Base-by-base conservation (phyloP, 163 green algal species). In the Prototheca wickerhamii region DNA sequence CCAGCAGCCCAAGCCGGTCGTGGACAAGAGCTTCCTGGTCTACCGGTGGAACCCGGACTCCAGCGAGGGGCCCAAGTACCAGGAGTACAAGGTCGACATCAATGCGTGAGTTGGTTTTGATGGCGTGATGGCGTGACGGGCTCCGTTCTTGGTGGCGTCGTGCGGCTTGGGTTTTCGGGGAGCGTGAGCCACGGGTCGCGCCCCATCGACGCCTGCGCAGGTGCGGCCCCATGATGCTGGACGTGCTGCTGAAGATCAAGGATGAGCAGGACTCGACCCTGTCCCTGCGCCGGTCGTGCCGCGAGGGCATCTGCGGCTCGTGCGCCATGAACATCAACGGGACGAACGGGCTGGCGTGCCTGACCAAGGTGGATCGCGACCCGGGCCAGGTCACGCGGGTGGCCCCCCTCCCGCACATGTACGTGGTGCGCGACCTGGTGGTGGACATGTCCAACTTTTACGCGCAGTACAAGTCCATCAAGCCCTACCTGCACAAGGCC, bases 371-470 rank as follows among this genome's bases (percentile, higher is more conserved):
- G 15, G 73, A 90, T 56, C 64, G 76, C 28, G 76, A 88, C 54
- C 63, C 74, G 3, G 37, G 55, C 40, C 69, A 78, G 49, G 28
- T 75, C 28, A 84, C 70, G 18, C 85, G 85, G 33, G 80, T 99
- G 25, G 89, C 93, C 4, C 93, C 93, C 3, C 80, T 96, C 62
- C 88, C 88, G 2, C 89, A 96, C 82, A 96, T 96, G 89, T 96
- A 90, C 80, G 89, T 95, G 28, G 70, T 96, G 1, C 86, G 87
- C 65, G 89, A 95, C 71, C 65, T 95, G 59, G 89, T 94, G 3
- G 88, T 95, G 54, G 93, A 99, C 80, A 98, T 99, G 92, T 80
- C 73, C 75, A 97, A 99, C 73, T 99, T 99, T 73, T 99, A 99
- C 76, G 75, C 89, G 2, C 92, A 99, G 82, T 98, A 98, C 84